A percentile compares a stretch with the other conserved stretches of the same genome.
Evolutionary conservation across 2,329 filamentous ascomycete species (phyloP).

Genomic region (Trichocomaceae sp.): DNA sequence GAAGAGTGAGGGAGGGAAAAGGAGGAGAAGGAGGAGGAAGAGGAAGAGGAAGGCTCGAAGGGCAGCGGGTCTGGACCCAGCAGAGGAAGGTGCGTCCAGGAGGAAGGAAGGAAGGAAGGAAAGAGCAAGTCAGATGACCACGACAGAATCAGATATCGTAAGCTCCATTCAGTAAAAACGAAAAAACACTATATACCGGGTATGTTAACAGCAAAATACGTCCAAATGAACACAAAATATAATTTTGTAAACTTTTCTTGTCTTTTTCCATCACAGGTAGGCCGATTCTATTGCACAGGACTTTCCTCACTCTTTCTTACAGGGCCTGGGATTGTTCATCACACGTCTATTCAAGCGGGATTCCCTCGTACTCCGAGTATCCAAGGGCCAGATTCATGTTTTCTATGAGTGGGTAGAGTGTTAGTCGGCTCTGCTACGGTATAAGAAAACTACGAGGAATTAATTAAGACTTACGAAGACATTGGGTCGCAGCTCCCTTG

Average conservation of each 20-base stretch:
- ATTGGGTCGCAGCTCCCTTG: constrained; percentile 90
- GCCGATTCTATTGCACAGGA: constrained; percentile 4
- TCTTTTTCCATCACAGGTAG: background rate
- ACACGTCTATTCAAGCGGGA: constrained; percentile 52
- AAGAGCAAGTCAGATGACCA: constrained; percentile 1
- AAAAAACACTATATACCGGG: constrained; percentile 13
- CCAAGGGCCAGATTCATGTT: constrained; percentile 93
- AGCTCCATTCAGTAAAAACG: constrained; percentile 10
- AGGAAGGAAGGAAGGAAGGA: background rate
- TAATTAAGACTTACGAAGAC: constrained; percentile 61
- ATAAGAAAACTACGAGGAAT: background rate
- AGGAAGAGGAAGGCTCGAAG: constrained; percentile 5
- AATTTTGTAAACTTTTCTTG: constrained; percentile 3
- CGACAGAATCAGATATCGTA: background rate
- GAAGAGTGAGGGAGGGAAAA: background rate
- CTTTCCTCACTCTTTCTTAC: background rate
- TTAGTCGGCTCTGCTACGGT: constrained; percentile 14
- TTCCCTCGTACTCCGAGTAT: constrained; percentile 82
- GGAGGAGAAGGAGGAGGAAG: background rate
- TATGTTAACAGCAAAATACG: constrained; percentile 13
- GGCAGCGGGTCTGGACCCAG: background rate
- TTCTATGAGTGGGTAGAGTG: constrained; percentile 44
- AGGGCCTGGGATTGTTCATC: background rate
- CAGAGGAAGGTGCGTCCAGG: constrained; percentile 9
- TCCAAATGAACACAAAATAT: constrained; percentile 2